A percentile compares a stretch with the other conserved stretches of the same genome.
Conservation (phyloP, 495 filamentous ascomycete genomes). For the Penicillium pancosmium region DNA sequence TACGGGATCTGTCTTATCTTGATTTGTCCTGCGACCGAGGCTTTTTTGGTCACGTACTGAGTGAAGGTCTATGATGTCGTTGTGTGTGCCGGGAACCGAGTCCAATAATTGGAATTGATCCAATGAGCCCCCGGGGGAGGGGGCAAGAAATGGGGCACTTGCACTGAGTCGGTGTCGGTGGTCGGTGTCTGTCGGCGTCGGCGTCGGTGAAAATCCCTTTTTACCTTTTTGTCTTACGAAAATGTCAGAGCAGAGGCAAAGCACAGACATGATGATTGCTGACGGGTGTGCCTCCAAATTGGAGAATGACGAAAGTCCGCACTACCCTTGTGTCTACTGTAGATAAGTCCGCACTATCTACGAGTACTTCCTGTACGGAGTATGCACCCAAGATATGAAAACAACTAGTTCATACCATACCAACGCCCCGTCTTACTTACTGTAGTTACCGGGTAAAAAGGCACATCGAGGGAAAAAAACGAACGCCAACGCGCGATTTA, state of each 20-base stretch:
- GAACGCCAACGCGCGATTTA: not conserved
- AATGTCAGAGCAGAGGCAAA: not conserved
- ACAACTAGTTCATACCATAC: too few species aligned
- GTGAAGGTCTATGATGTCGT: not conserved
- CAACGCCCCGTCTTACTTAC: not conserved
- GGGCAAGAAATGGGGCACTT: not conserved
- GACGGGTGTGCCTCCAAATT: not conserved
- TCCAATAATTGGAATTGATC: not conserved
- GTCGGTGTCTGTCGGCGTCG: not conserved
- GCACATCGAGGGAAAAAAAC: too few species aligned
- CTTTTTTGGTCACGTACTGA: not conserved
- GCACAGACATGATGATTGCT: not conserved
- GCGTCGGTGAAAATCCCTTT: not conserved
- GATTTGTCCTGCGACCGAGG: constrained; percentile 1
- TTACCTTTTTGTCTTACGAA: constrained; percentile 3
- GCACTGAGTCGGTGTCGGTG: not conserved
- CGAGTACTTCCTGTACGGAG: too few species aligned
- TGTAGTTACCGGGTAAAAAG: not conserved
- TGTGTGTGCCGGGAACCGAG: not conserved
- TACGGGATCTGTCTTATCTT: not conserved
- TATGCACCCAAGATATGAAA: too few species aligned
- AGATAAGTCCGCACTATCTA: not conserved
- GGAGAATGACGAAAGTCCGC: not conserved
- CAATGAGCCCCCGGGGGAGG: not conserved
- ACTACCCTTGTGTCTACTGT: not conserved